Conservation (phyloP, 164 flowering plant species). For the Vitis vinifera region DNA sequence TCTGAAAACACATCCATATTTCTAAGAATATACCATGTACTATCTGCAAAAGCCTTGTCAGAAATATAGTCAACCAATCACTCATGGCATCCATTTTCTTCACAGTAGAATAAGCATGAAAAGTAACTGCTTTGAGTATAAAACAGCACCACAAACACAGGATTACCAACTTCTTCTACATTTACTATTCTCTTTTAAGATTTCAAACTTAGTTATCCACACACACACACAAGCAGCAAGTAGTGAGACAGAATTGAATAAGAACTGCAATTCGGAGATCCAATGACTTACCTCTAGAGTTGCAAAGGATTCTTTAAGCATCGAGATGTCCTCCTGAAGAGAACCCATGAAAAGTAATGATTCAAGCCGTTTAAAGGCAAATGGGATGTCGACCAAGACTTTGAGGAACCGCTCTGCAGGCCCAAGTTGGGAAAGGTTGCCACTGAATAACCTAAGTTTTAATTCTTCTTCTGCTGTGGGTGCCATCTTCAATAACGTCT, state of each 20-base stretch:
- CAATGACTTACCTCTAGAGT: slow-evolving; percentile 62
- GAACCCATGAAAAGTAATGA: slow-evolving; percentile 69
- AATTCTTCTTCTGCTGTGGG: slow-evolving; percentile 87
- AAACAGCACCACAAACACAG: background rate
- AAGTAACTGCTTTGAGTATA: background rate
- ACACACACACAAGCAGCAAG: background rate
- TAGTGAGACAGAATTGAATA: background rate
- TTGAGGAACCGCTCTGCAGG: slow-evolving; percentile 87
- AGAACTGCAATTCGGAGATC: background rate
- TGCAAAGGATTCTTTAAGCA: slow-evolving; percentile 58
- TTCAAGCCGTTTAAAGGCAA: slow-evolving; percentile 77
- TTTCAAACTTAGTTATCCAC: too few species aligned
- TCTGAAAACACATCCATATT: background rate
- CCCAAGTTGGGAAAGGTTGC: slow-evolving; percentile 73
- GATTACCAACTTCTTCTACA: too few species aligned
- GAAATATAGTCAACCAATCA: background rate
- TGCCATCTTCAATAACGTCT: slow-evolving; percentile 80
- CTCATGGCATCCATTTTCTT: background rate
- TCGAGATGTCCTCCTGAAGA: slow-evolving; percentile 65
- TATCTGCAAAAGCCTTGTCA: background rate
- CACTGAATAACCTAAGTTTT: slow-evolving; percentile 69
- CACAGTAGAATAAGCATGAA: background rate
- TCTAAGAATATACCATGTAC: background rate
- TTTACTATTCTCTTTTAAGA: too few species aligned
- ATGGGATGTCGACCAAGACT: slow-evolving; percentile 73